These are phyloP conservation scores for Benincasa hispida DNA, from an alignment of 306 rosid species.

Conservation along the genomic window DNA sequence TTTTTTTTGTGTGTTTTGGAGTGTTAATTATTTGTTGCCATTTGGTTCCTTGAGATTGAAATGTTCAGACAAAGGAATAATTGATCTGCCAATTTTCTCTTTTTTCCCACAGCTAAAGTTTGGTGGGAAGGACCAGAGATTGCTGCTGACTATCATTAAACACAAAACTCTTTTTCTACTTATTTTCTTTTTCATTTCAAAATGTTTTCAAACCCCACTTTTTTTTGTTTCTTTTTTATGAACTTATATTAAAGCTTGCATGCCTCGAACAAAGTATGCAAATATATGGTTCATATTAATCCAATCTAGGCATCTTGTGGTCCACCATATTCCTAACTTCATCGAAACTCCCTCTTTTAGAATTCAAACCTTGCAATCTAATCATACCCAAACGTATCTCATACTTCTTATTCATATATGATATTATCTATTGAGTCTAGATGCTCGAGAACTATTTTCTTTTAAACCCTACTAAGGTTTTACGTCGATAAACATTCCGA, in stretches of 20 bases:
- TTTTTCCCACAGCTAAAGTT: not conserved
- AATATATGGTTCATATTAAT: not conserved
- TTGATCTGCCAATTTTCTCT: not conserved
- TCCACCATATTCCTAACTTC: not conserved
- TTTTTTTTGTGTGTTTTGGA: not conserved
- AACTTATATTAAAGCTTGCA: not conserved
- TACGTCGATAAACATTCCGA: not conserved
- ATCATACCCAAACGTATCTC: not conserved
- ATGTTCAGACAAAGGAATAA: not conserved
- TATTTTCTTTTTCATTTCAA: not conserved
- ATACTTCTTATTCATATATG: not conserved
- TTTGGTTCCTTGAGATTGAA: slow-evolving; percentile 8
- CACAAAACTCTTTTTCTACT: not conserved
- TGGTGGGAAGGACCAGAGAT: slow-evolving; percentile 6
- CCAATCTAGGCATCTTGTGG: slow-evolving; percentile 7
- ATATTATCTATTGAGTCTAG: not conserved
- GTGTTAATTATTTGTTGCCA: slow-evolving; percentile 2
- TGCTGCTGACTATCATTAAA: slow-evolving; percentile 5
- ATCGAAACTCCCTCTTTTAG: slow-evolving; percentile 2
- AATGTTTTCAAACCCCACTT: not conserved
- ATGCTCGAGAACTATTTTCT: not conserved
- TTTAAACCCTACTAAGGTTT: not conserved
- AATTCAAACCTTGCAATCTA: not conserved
- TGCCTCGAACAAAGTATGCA: not conserved
- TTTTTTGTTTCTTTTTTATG: not conserved